Conservation (phyloP, 768 basidiomycete genomes). For the Tricholoma saponaceum region DNA sequence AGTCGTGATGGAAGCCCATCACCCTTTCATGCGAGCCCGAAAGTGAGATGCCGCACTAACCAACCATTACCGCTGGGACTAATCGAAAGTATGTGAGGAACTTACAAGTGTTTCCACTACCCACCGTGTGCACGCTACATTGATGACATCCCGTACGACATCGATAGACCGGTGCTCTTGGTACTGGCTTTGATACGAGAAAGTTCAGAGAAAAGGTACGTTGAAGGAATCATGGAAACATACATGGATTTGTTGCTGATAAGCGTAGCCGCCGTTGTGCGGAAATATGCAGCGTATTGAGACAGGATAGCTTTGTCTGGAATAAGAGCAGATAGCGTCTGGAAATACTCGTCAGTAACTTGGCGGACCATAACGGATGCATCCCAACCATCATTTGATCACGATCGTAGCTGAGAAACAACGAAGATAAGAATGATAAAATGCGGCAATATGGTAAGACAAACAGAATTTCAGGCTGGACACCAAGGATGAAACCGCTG, state of each 20-base stretch:
- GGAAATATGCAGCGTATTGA: slow-evolving; percentile 16
- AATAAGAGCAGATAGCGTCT: slow-evolving; percentile 18
- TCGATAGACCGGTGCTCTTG: slow-evolving; percentile 13
- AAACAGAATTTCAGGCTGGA: slow-evolving; percentile 14
- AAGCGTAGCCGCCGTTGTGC: slow-evolving; percentile 8
- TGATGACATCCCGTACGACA: slow-evolving; percentile 21
- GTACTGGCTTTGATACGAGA: background rate
- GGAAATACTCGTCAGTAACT: background rate
- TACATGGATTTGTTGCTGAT: slow-evolving; percentile 9
- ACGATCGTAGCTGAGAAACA: slow-evolving; percentile 13
- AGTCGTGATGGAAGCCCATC: slow-evolving; percentile 8
- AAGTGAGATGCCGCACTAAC: no score
- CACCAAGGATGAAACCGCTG: slow-evolving; percentile 15
- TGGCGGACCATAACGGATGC: background rate
- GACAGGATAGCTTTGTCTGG: slow-evolving; percentile 9
- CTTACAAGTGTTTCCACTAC: slow-evolving; percentile 22
- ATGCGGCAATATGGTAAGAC: slow-evolving; percentile 1
- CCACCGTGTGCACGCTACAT: slow-evolving; percentile 23
- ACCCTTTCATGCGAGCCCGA: background rate
- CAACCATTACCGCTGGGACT: no score
- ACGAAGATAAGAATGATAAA: background rate
- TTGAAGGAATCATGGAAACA: no score
- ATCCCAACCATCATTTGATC: slow-evolving; percentile 18
- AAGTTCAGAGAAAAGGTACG: background rate
- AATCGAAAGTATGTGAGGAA: no score